A percentile compares a stretch with the other conserved stretches of the same genome.
phyloP scores from a whole-genome alignment of 805 yeast genomes.

The Wickerhamomyces hampshirensis region DNA sequence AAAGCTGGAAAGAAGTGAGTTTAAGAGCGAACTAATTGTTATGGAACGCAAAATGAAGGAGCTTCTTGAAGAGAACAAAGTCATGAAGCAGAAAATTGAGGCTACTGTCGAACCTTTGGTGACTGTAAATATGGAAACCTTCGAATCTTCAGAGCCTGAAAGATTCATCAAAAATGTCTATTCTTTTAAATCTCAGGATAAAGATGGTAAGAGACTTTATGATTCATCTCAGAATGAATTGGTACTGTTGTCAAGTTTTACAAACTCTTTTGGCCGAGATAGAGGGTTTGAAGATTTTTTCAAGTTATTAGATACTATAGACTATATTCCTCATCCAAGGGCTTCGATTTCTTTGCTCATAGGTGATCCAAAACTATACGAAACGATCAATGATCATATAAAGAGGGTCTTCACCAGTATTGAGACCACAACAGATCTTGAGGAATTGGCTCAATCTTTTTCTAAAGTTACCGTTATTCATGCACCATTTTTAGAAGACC shows the following conservation, averaged over 20 bases:
- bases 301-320: slow-evolving; percentile 5
- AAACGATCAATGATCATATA: slow-evolving; percentile 8
- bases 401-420: slow-evolving; percentile 3
- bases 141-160: slow-evolving; percentile 1
- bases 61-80: not conserved
- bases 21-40: too few species aligned
- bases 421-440: not conserved
- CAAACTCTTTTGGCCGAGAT: slow-evolving; percentile 10
- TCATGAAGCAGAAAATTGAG: not conserved
- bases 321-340: slow-evolving; percentile 5
- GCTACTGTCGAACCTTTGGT: slow-evolving; percentile 1
- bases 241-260: slow-evolving; percentile 12
- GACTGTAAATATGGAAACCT: slow-evolving; percentile 1
- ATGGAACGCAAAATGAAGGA: slow-evolving; percentile 1
- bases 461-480: slow-evolving; percentile 24
- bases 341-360: slow-evolving; percentile 17
- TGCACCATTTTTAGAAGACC: slow-evolving; percentile 11
- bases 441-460: slow-evolving; percentile 11
- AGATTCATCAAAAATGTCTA: slow-evolving; percentile 8
- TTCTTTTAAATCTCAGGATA: slow-evolving; percentile 3
- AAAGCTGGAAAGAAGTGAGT: slow-evolving; percentile 7
- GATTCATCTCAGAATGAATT: slow-evolving; percentile 14
- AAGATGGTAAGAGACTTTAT: slow-evolving; percentile 4
- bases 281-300: slow-evolving; percentile 14
- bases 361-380: slow-evolving; percentile 6